These are phyloP conservation scores for Ustilago esculenta DNA, from an alignment of 1,284 basidiomycete genomes.

Conservation along the genomic window DNA sequence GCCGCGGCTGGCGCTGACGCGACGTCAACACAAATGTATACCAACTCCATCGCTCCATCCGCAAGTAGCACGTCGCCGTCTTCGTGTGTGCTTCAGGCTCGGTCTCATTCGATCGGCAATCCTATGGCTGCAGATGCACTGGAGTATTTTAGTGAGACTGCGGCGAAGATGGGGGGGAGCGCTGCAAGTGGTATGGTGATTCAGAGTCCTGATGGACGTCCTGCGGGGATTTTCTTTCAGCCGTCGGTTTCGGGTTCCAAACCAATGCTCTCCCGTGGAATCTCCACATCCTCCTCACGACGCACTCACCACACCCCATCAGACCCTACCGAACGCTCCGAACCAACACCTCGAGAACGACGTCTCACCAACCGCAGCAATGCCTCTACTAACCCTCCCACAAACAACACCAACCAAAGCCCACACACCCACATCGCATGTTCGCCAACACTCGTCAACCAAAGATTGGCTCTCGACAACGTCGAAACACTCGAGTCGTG, in stretches of 20 bases:
- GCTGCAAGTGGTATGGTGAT: conserved; percentile 88
- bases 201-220: conserved; percentile 89
- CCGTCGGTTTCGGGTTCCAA: conserved; percentile 65
- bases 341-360: conserved; percentile 11
- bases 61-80: conserved; percentile 5
- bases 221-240: conserved; percentile 93
- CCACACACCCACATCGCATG: background rate
- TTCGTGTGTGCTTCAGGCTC: conserved; percentile 8
- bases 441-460: conserved; percentile 12
- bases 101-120: conserved; percentile 36
- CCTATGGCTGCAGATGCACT: conserved; percentile 72
- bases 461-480: background rate
- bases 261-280: conserved; percentile 27
- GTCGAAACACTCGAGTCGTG: background rate
- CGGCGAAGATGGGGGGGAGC: conserved; percentile 75
- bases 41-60: conserved; percentile 6
- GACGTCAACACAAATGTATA: conserved; percentile 13
- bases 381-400: conserved; percentile 2
- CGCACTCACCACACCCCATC: conserved; percentile 15
- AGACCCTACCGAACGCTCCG: conserved; percentile 2
- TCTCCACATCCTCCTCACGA: conserved; percentile 22
- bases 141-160: conserved; percentile 86
- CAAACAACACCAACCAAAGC: background rate
- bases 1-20: conserved; percentile 7
- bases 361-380: conserved; percentile 21